A percentile compares a stretch with the other conserved stretches of the same genome.
Evolutionary conservation across 208 protist genomes (phyloP).

Genomic region (Acanthamoeba castellanii): DNA sequence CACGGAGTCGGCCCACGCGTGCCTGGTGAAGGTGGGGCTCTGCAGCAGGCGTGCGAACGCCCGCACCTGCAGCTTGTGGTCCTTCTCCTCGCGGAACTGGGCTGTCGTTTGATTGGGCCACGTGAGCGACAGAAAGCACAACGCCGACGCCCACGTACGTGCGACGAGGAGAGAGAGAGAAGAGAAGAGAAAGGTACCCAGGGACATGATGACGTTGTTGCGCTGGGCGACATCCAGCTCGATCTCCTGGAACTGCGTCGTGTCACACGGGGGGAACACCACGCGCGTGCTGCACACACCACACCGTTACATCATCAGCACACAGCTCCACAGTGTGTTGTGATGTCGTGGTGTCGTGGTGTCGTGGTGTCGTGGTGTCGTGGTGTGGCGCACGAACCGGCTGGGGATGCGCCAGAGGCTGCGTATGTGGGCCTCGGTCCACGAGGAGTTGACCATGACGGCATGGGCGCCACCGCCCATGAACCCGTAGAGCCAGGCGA

Average conservation of each 20-base stretch:
- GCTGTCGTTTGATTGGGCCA: background rate
- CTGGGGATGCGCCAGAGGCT: conserved; percentile 90
- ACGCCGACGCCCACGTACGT: too few relatives aligned
- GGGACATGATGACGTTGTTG: conserved; percentile 9
- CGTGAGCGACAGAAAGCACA: too few relatives aligned
- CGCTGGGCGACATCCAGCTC: conserved; percentile 27
- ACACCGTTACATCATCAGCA: background rate
- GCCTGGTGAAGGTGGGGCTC: conserved; percentile 17
- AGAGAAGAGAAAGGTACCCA: background rate
- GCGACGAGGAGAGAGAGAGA: background rate
- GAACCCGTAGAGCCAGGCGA: conserved; percentile 93
- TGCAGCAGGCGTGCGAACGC: conserved; percentile 88
- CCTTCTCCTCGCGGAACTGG: conserved; percentile 97
- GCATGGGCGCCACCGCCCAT: conserved; percentile 91
- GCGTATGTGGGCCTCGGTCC: conserved; percentile 96
- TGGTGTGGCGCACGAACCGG: conserved; percentile 92
- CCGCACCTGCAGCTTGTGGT: conserved; percentile 96
- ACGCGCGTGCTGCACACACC: background rate
- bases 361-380: conserved; percentile 92
- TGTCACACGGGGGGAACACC: conserved; percentile 71
- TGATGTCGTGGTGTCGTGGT: background rate
- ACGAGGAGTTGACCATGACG: conserved; percentile 97
- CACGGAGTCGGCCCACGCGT: conserved; percentile 5
- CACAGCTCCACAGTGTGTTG: background rate
- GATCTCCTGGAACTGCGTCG: conserved; percentile 64